Evolutionary conservation across 129 eudicot genomes (phyloP).

Genomic region (Pittosporum tobira): DNA sequence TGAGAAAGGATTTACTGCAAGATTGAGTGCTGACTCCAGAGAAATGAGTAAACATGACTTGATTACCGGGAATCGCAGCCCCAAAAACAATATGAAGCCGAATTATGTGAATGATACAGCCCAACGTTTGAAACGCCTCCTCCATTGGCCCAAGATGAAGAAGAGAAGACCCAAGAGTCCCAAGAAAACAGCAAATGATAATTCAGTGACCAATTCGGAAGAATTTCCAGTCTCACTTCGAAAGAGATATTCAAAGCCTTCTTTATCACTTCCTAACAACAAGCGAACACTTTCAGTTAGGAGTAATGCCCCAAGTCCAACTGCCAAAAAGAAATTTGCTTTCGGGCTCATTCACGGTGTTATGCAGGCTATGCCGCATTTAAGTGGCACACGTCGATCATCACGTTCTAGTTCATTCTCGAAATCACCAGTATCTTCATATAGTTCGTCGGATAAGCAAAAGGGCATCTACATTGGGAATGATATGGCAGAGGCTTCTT

Average conservation of each 20-base stretch:
- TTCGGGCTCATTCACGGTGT: conserved; percentile 57
- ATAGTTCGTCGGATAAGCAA: conserved; percentile 34
- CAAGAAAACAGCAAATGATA: conserved; percentile 22
- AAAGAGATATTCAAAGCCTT: conserved; percentile 40
- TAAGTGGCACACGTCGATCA: conserved; percentile 33
- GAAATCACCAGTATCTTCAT: conserved; percentile 44
- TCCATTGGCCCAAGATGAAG: conserved; percentile 69
- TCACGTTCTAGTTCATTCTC: conserved; percentile 62
- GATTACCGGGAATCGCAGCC: conserved; percentile 10
- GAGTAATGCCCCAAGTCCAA: conserved; percentile 73
- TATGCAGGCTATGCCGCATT: conserved; percentile 60
- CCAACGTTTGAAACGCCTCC: conserved; percentile 39
- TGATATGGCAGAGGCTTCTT: conserved; percentile 33
- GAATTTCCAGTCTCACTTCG: conserved; percentile 51
- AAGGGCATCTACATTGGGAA: conserved; percentile 23
- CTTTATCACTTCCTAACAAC: conserved; percentile 46
- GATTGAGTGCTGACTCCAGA: not conserved
- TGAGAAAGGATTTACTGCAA: conserved; percentile 27
- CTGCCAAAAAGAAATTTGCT: conserved; percentile 73
- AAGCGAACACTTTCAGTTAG: conserved; percentile 72
- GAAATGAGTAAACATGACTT: conserved; percentile 13
- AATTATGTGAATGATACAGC: conserved; percentile 15
- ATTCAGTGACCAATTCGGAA: conserved; percentile 14
- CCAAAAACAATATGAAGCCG: conserved; percentile 28
- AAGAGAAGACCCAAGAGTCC: conserved; percentile 20